Percentiles rank a stretch among this genome's conserved stretches.
phyloP scores from a whole-genome alignment of 192 early-diverging fungal species.

The Helicostylum pulchrum region DNA sequence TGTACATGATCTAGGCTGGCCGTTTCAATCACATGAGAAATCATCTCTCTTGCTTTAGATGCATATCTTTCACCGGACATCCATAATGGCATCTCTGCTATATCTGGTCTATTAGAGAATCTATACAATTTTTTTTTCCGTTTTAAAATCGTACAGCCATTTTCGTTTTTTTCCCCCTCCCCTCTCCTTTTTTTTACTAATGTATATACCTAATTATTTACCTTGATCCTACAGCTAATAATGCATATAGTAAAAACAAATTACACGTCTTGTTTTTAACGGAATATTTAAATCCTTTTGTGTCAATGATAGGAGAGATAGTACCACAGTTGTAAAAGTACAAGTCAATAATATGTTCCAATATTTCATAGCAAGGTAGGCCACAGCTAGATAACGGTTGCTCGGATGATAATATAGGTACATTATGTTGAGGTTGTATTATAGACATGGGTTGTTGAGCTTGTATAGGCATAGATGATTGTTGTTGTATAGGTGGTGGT shows the following conservation, averaged over 20 bases:
- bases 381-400: not conserved
- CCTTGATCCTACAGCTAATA: conserved; percentile 48
- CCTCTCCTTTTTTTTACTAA: not conserved
- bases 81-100: conserved; percentile 44
- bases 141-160: not conserved
- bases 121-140: conserved; percentile 7
- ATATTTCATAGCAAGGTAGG: conserved; percentile 41
- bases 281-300: conserved; percentile 42
- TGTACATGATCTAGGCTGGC: conserved; percentile 48
- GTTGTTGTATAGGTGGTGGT: not conserved
- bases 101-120: conserved; percentile 44
- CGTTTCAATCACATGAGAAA: conserved; percentile 41
- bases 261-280: conserved; percentile 41
- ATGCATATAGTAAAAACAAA: conserved; percentile 39
- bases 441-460: too few species aligned
- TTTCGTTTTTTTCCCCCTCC: not conserved
- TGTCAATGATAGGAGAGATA: conserved; percentile 48
- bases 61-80: conserved; percentile 52
- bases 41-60: conserved; percentile 35
- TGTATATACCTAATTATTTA: conserved; percentile 14
- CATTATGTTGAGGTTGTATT: too few species aligned
- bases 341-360: conserved; percentile 45
- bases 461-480: too few species aligned
- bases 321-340: conserved; percentile 47
- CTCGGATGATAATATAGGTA: too few species aligned